phyloP scores from a whole-genome alignment of 176 grass and related monocot species.

The Oryza punctata region DNA sequence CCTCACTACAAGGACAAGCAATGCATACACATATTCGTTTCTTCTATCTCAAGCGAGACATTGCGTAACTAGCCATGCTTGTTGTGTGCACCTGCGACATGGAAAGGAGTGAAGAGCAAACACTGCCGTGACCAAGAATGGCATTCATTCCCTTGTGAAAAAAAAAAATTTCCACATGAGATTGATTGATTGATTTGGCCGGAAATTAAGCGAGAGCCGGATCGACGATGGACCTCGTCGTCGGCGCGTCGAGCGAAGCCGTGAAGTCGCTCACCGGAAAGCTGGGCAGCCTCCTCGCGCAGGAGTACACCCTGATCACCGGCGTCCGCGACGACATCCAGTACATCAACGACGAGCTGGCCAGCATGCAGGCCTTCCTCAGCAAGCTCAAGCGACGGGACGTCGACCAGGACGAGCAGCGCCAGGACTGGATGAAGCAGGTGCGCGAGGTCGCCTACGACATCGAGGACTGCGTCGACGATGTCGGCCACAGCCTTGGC shows the following conservation, averaged over 20 bases:
- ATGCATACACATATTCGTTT: too few species aligned
- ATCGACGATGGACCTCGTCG: neutral
- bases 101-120: too few species aligned
- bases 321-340: conserved; percentile 19
- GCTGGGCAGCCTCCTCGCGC: neutral
- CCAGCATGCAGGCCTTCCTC: conserved; percentile 23
- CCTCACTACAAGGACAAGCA: too few species aligned
- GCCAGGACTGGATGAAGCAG: conserved; percentile 10
- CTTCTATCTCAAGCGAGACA: too few species aligned
- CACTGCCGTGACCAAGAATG: too few species aligned
- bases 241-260: neutral
- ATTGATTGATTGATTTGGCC: too few species aligned
- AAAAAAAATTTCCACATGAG: too few species aligned
- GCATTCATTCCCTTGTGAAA: too few species aligned
- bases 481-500: neutral
- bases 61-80: too few species aligned
- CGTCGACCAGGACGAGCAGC: neutral
- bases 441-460: conserved; percentile 7
- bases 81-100: too few species aligned
- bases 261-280: neutral
- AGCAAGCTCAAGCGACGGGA: neutral
- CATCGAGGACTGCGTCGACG: neutral
- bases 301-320: neutral
- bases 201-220: neutral
- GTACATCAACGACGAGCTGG: conserved; percentile 29